A percentile compares a stretch with the other conserved stretches of the same genome.
These are phyloP conservation scores for Pythium periplocum DNA, from an alignment of 352 stramenopile genomes.

Conservation along the genomic window DNA sequence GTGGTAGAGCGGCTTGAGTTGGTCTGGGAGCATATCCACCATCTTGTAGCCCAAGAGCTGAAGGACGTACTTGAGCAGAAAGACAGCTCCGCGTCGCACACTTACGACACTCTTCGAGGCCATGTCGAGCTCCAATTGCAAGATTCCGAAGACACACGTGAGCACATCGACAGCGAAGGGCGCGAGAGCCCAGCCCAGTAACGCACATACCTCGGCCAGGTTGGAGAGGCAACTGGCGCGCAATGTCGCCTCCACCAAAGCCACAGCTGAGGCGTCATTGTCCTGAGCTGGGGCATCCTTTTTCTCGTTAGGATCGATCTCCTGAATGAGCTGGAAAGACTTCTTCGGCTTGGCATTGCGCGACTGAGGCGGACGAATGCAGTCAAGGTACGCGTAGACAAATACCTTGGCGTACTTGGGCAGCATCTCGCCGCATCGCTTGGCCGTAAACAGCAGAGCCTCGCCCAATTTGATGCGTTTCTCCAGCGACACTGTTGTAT, in stretches of 20 bases:
- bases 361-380: slow-evolving; percentile 42
- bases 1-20: slow-evolving; percentile 70
- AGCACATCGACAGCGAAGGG: slow-evolving; percentile 73
- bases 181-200: slow-evolving; percentile 69
- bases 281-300: background rate
- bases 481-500: slow-evolving; percentile 45
- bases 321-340: slow-evolving; percentile 53
- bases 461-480: slow-evolving; percentile 83
- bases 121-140: slow-evolving; percentile 62
- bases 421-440: slow-evolving; percentile 68
- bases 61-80: slow-evolving; percentile 71
- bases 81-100: slow-evolving; percentile 71
- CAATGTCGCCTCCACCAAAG: slow-evolving; percentile 50
- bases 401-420: slow-evolving; percentile 67
- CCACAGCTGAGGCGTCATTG: slow-evolving; percentile 4
- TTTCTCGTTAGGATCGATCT: slow-evolving; percentile 20
- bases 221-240: slow-evolving; percentile 86
- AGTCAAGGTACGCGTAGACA: slow-evolving; percentile 78
- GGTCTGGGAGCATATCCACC: slow-evolving; percentile 64
- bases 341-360: slow-evolving; percentile 13
- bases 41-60: slow-evolving; percentile 73
- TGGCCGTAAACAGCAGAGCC: slow-evolving; percentile 71
- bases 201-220: slow-evolving; percentile 70
- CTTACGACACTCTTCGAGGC: slow-evolving; percentile 30
- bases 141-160: slow-evolving; percentile 70